These are phyloP conservation scores for Arachnomyces sp. DNA, from an alignment of 2,329 filamentous ascomycete species.

Conservation along the genomic window DNA sequence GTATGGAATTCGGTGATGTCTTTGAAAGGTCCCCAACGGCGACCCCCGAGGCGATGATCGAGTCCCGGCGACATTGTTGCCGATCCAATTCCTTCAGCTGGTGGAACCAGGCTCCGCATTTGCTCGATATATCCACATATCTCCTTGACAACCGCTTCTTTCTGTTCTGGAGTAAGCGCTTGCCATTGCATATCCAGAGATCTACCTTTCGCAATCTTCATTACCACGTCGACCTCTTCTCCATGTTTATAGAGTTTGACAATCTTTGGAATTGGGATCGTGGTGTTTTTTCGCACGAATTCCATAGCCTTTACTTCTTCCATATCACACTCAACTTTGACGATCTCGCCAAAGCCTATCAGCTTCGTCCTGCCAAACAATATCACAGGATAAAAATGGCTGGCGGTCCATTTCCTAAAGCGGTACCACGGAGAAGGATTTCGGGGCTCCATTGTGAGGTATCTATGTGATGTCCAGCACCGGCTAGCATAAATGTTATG, in stretches of 20 bases:
- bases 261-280: constrained; percentile 5
- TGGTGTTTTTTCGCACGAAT: constrained; percentile 5
- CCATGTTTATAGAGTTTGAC: constrained; percentile 4
- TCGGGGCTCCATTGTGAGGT: too few relatives aligned
- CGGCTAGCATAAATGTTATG: too few relatives aligned
- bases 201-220: constrained; percentile 4
- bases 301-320: constrained; percentile 5
- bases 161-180: constrained; percentile 4
- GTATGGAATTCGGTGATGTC: too few relatives aligned
- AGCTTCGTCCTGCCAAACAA: too few relatives aligned
- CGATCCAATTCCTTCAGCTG: constrained; percentile 5
- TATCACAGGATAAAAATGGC: too few relatives aligned
- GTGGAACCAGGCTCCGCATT: constrained; percentile 3
- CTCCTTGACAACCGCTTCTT: constrained; percentile 4
- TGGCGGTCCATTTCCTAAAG: too few relatives aligned
- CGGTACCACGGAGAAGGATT: too few relatives aligned
- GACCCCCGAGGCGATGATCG: too few relatives aligned
- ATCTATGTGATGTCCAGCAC: too few relatives aligned
- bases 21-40: too few relatives aligned
- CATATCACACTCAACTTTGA: constrained; percentile 3
- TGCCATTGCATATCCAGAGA: constrained; percentile 7
- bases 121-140: constrained; percentile 6
- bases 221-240: constrained; percentile 1
- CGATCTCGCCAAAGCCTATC: too few relatives aligned
- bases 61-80: too few relatives aligned